Percentiles rank a stretch among this genome's conserved stretches.
These are phyloP conservation scores for Salix koriyanagi DNA, from an alignment of 345 rosid species.

Conservation along the genomic window DNA sequence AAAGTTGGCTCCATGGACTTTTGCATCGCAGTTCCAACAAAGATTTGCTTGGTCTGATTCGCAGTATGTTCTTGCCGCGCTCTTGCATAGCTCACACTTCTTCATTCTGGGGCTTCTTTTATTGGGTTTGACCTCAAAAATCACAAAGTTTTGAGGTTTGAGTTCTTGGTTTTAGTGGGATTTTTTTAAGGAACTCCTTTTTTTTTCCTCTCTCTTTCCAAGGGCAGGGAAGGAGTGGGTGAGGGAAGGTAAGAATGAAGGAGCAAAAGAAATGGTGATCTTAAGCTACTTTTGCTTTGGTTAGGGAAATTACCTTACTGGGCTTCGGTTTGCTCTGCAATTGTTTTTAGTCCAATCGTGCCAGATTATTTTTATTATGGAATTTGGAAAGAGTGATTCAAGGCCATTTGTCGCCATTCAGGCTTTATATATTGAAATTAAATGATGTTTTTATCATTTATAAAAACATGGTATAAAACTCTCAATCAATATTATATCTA, in stretches of 20 bases:
- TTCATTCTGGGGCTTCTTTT: conserved; percentile 27
- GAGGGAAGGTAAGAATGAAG: neutral
- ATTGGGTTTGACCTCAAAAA: neutral
- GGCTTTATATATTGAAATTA: too few relatives aligned
- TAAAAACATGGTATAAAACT: too few relatives aligned
- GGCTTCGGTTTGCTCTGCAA: neutral
- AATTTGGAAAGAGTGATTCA: too few relatives aligned
- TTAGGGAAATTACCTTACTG: neutral
- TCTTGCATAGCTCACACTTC: conserved; percentile 57
- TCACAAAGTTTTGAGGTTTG: neutral
- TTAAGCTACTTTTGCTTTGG: neutral
- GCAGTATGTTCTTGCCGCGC: conserved; percentile 49
- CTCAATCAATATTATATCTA: too few relatives aligned
- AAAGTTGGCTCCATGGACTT: conserved; percentile 73
- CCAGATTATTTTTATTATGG: neutral
- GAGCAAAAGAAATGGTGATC: neutral
- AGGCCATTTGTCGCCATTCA: too few relatives aligned
- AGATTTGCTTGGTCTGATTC: conserved; percentile 66
- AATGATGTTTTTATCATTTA: too few relatives aligned
- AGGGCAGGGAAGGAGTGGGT: neutral
- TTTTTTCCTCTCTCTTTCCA: neutral
- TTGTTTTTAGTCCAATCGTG: neutral
- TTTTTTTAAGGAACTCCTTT: neutral
- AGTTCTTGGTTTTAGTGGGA: neutral
- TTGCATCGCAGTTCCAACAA: conserved; percentile 69